Evolutionary conservation across 2,329 filamentous ascomycete genomes (phyloP).

Genomic region (Aureobasidium melanogenum): DNA sequence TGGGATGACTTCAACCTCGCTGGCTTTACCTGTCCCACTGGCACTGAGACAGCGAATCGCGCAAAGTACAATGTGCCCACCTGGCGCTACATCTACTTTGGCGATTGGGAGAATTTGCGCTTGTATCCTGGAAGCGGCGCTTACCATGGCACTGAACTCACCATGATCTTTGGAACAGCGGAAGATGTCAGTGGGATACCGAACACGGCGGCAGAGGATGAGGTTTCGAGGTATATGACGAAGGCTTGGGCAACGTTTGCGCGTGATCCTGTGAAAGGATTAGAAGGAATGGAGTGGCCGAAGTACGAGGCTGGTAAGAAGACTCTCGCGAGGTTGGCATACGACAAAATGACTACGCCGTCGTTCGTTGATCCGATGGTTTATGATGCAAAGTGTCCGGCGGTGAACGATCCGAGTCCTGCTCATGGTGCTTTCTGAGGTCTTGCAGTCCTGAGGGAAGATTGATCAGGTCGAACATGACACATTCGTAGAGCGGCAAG

Average conservation of each 20-base stretch:
- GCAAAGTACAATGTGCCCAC: slow-evolving; percentile 27
- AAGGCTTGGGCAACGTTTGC: slow-evolving; percentile 28
- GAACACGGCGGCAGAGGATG: slow-evolving; percentile 15
- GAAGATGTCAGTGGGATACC: slow-evolving; percentile 21
- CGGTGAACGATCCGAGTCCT: not conserved
- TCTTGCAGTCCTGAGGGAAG: not conserved
- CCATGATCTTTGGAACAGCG: slow-evolving; percentile 25
- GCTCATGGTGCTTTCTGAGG: not conserved
- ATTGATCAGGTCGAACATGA: not conserved
- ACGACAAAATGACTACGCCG: slow-evolving; percentile 18
- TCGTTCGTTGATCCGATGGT: slow-evolving; percentile 20
- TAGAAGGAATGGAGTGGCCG: slow-evolving; percentile 30
- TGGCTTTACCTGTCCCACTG: slow-evolving; percentile 32
- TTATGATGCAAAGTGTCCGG: slow-evolving; percentile 18
- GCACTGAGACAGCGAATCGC: slow-evolving; percentile 31
- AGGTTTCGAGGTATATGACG: slow-evolving; percentile 19
- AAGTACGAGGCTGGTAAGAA: slow-evolving; percentile 17
- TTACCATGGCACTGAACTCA: slow-evolving; percentile 35
- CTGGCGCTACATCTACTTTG: slow-evolving; percentile 42
- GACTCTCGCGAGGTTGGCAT: slow-evolving; percentile 22
- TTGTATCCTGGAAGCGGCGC: slow-evolving; percentile 39
- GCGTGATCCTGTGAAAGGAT: slow-evolving; percentile 22
- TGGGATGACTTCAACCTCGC: slow-evolving; percentile 16
- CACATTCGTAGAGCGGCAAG: not conserved
- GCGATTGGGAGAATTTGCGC: slow-evolving; percentile 41